Base-by-base conservation (phyloP, 1,284 basidiomycete species). In the Cutaneotrichosporon mucoides region DNA sequence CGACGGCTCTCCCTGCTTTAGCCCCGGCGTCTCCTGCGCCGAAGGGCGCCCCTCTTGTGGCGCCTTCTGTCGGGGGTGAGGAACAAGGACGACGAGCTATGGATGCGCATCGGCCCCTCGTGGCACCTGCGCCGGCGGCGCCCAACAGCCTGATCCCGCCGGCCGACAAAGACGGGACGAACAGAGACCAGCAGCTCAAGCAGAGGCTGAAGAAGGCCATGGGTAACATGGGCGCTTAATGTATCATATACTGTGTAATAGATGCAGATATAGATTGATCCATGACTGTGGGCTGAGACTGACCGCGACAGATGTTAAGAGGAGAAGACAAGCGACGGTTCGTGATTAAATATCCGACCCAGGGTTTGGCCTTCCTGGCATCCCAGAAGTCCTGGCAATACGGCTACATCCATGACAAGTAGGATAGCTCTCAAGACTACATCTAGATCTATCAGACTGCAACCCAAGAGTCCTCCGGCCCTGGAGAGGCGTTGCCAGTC, bases 191-290 rank as follows among this genome's bases (percentile, higher is more conserved):
- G 45, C 67, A 67, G n/a, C 59, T 79, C 48, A 62, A 76, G 37
- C 68, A 71, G 61, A 66, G 77, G 41, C 61, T 79, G 64, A 77
- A 75, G 61, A 77, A 77, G 60, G 77, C 73, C 12, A 79, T 79
- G 77, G 76, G 76, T 5, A 71, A 65, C 50, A 66, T 73, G 51
- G 76, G 76, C 12, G 74, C 66, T 7, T 75, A 64, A 60, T 44
- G 37, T 40, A 40, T 15, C 24, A 38, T 15, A 38, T 13, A 10
- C 44, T 55, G 47, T 49, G 34, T 33, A 35, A n/a, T 40, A 48
- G 44, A 55, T 47, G 45, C 45, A 55, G 15, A 13, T 33, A 45
- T 44, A 43, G 46, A 36, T 24, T 4, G 15, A 24, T 33, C 44
- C 44, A 33, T 9, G 41, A 3, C 13, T 43, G 41, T 24, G 24